Percentiles rank a stretch among this genome's conserved stretches.
phyloP scores from a whole-genome alignment of 208 protist species.

The Leishmania braziliensis region DNA sequence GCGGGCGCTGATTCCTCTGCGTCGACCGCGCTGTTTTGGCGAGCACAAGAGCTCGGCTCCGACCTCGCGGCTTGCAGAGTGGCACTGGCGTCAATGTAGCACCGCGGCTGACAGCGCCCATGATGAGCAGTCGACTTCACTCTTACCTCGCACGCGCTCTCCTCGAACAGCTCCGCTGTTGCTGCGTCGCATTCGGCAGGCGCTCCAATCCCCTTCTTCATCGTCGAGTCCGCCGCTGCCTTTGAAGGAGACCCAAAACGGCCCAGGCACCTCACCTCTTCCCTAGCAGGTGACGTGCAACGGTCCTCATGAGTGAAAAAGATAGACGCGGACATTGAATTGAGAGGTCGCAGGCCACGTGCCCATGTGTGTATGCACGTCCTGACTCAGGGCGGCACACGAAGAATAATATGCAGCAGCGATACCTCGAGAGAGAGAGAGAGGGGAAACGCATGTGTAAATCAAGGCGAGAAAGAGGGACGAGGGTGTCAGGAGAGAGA shows the following conservation, averaged over 20 bases:
- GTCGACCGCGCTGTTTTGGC: background rate
- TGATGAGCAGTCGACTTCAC: background rate
- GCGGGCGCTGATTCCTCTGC: background rate
- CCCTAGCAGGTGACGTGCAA: background rate
- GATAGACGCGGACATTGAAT: background rate
- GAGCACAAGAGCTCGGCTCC: background rate
- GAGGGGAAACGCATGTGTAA: background rate
- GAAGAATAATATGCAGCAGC: background rate
- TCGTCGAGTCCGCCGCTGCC: background rate
- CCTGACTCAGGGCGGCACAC: background rate
- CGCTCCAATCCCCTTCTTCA: background rate
- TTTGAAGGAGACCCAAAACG: background rate
- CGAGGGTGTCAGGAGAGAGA: background rate
- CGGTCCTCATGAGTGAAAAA: background rate
- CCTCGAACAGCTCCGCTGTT: background rate
- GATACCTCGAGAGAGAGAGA: background rate
- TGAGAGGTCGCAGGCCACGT: background rate
- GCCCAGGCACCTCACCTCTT: background rate
- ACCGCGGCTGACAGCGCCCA: background rate
- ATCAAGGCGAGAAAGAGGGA: background rate
- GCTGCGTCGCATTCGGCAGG: background rate
- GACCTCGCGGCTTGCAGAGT: constrained; percentile 4
- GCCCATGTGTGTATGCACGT: background rate
- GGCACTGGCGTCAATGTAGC: background rate
- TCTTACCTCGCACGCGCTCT: background rate